These are phyloP conservation scores for Emericellopsis cladophorae DNA, from an alignment of 2,329 filamentous ascomycete genomes.

Conservation along the genomic window DNA sequence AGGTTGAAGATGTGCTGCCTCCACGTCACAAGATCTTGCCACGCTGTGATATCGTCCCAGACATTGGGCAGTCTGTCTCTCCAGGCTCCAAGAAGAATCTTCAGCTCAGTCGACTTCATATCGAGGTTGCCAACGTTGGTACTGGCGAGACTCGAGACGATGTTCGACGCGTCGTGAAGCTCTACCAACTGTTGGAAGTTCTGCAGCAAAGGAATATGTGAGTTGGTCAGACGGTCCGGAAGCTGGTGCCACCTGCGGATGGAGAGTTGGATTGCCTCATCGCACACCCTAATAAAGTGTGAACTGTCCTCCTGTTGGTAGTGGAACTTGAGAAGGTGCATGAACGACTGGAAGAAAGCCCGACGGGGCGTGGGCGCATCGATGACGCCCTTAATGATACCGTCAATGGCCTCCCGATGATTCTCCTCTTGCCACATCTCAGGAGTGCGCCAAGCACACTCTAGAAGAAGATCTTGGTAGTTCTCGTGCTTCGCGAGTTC, in stretches of 20 bases:
- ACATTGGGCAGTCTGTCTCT: constrained; percentile 90
- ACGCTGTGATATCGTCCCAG: constrained; percentile 98
- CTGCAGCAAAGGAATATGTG: constrained; percentile 87
- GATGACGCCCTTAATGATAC: constrained; percentile 91
- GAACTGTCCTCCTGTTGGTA: constrained; percentile 62
- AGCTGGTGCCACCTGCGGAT: constrained; percentile 98
- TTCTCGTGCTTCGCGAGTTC: constrained; percentile 99
- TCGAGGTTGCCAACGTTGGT: constrained; percentile 82
- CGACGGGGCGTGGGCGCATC: constrained; percentile 90
- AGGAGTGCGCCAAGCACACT: constrained; percentile 89
- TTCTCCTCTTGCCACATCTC: constrained; percentile 87
- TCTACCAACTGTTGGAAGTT: constrained; percentile 98
- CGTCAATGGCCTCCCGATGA: constrained; percentile 80
- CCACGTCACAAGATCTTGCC: constrained; percentile 99
- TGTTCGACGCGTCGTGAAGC: constrained; percentile 92
- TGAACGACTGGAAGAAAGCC: constrained; percentile 97
- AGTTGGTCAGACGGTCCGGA: constrained; percentile 85
- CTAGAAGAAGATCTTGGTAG: constrained; percentile 87
- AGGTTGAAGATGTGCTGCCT: constrained; percentile 96
- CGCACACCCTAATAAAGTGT: constrained; percentile 83
- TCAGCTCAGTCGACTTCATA: constrained; percentile 88
- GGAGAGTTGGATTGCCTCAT: constrained; percentile 93
- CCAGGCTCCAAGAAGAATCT: constrained; percentile 88
- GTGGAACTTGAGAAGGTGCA: constrained; percentile 89
- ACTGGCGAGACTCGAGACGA: constrained; percentile 77